A percentile compares a stretch with the other conserved stretches of the same genome.
Conservation (phyloP, 2,329 filamentous ascomycete genomes). For the Zymoseptoria passerinii region DNA sequence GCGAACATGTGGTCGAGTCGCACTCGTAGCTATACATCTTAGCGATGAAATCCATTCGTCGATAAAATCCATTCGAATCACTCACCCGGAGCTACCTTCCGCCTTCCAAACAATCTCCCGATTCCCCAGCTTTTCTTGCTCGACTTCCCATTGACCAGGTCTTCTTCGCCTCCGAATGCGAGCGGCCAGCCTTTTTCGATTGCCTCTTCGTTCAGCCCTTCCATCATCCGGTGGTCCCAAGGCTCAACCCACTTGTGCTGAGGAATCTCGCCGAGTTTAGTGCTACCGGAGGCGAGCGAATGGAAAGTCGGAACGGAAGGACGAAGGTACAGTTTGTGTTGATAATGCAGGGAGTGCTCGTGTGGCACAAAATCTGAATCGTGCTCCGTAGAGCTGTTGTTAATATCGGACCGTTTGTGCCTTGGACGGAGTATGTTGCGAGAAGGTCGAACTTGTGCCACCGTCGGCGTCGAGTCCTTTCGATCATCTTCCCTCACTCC, state of each 20-base stretch:
- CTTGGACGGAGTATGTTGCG: not conserved
- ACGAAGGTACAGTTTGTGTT: not conserved
- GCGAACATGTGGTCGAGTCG: too few species aligned
- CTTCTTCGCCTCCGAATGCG: not conserved
- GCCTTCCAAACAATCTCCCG: not conserved
- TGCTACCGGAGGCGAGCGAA: slow-evolving; percentile 39
- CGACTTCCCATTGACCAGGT: not conserved
- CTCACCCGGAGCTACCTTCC: not conserved
- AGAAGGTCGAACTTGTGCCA: not conserved
- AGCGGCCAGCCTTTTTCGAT: slow-evolving; percentile 24
- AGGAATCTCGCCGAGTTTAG: slow-evolving; percentile 43
- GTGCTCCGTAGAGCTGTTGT: too few species aligned
- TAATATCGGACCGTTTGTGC: not conserved
- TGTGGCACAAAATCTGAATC: too few species aligned
- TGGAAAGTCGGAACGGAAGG: slow-evolving; percentile 34
- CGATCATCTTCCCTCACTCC: not conserved
- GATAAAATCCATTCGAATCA: too few species aligned
- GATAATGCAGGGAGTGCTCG: too few species aligned
- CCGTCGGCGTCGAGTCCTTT: not conserved
- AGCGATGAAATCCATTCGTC: not conserved
- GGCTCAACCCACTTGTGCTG: slow-evolving; percentile 37
- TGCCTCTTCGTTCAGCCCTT: slow-evolving; percentile 35
- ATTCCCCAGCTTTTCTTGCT: not conserved
- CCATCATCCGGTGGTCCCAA: slow-evolving; percentile 37
- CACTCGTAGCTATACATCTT: not conserved